phyloP scores from a whole-genome alignment of 208 protist species.

The Herpetomonas muscarum region DNA sequence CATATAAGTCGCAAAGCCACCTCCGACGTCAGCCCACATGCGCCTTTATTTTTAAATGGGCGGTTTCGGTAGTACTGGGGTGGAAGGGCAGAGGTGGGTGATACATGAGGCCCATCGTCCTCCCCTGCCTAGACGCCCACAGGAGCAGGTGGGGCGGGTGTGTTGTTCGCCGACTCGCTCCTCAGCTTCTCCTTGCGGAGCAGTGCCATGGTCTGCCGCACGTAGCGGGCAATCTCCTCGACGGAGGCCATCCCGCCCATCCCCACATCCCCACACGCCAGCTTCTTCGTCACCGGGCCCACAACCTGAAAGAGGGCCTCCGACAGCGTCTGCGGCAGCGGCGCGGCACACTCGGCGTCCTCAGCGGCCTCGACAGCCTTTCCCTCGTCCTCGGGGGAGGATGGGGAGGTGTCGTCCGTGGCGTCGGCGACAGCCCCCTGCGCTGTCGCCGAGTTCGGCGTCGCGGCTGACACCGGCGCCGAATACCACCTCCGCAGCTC shows the following conservation, averaged over 20 bases:
- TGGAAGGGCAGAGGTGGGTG: too few relatives aligned
- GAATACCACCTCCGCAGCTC: constrained; percentile 59
- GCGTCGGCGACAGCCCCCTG: background rate
- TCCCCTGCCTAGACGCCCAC: too few relatives aligned
- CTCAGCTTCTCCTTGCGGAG: constrained; percentile 41
- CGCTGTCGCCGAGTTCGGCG: background rate
- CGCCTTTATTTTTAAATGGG: too few relatives aligned
- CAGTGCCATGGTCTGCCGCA: constrained; percentile 58
- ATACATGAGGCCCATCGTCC: too few relatives aligned
- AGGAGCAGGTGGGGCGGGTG: background rate
- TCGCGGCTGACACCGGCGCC: background rate
- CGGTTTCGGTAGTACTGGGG: too few relatives aligned
- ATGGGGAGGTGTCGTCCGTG: background rate
- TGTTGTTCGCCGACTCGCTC: background rate
- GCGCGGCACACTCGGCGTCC: background rate
- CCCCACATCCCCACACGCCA: constrained; percentile 95
- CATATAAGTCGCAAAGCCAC: too few relatives aligned
- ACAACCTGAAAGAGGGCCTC: constrained; percentile 83
- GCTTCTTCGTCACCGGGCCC: constrained; percentile 83
- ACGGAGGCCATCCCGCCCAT: constrained; percentile 91
- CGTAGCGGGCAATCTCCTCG: constrained; percentile 65
- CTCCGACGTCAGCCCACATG: too few relatives aligned
- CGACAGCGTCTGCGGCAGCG: constrained; percentile 31
- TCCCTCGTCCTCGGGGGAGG: background rate
- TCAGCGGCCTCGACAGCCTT: background rate